Percentiles rank a stretch among this genome's conserved stretches.
Conservation (phyloP, 257 asterid species). For the Przewalskia tangutica region DNA sequence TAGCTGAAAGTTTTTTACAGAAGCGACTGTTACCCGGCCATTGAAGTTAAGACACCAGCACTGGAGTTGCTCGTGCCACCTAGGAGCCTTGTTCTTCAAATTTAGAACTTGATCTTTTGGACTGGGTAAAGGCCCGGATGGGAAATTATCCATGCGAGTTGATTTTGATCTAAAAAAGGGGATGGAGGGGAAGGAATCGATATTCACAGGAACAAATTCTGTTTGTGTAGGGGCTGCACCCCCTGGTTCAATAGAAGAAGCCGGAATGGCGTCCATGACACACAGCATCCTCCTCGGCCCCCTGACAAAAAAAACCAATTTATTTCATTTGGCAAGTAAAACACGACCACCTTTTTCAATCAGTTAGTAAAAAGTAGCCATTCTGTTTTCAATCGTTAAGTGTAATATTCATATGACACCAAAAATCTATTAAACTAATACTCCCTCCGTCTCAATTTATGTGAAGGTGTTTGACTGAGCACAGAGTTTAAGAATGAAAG, state of each 20-base stretch:
- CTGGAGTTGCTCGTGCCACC: conserved; percentile 99
- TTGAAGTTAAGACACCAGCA: conserved; percentile 97
- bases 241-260: conserved; percentile 57
- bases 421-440: background rate
- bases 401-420: background rate
- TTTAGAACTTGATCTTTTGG: conserved; percentile 47
- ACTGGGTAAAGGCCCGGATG: conserved; percentile 35
- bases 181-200: conserved; percentile 69
- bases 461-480: too few relatives aligned
- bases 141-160: conserved; percentile 46
- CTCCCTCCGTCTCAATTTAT: too few relatives aligned
- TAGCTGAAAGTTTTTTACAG: conserved; percentile 91
- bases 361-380: background rate
- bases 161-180: conserved; percentile 82
- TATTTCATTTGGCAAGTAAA: conserved; percentile 2
- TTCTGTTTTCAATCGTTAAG: background rate
- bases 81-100: conserved; percentile 83
- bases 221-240: conserved; percentile 92
- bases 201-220: conserved; percentile 49
- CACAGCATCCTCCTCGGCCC: conserved; percentile 99
- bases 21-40: conserved; percentile 94
- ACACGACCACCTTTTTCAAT: background rate
- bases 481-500: too few relatives aligned
- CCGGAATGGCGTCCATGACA: conserved; percentile 70
- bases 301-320: conserved; percentile 25